A percentile compares a stretch with the other conserved stretches of the same genome.
Conservation (phyloP, 129 eudicot genomes). For the sunflower (Helianthus annuus) region HanXRQr2.0-SUNRISE NC_035446.2:129550311-129550810, state of each 20-base stretch:
- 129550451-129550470: not conserved
- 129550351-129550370: not conserved
- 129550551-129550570: not conserved
- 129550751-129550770: not conserved
- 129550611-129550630: not conserved
- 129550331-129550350: not conserved
- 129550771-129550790: slow-evolving; percentile 19
- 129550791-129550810: not conserved
- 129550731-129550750: not conserved
- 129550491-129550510: not conserved
- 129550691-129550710: slow-evolving; percentile 6
- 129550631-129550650: not conserved
- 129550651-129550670: not conserved
- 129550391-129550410: not conserved
- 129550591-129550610: not conserved
- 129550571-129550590: not conserved
- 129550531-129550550: not conserved
- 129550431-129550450: not conserved
- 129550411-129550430: not conserved
- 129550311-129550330: not conserved
- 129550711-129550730: too few species aligned
- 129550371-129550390: not conserved
- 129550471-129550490: not conserved
- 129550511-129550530: not conserved
- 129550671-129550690: not conserved